A percentile compares a stretch with the other conserved stretches of the same genome.
Conservation (phyloP, 495 filamentous ascomycete genomes). For the Durotheca rogersii region DNA sequence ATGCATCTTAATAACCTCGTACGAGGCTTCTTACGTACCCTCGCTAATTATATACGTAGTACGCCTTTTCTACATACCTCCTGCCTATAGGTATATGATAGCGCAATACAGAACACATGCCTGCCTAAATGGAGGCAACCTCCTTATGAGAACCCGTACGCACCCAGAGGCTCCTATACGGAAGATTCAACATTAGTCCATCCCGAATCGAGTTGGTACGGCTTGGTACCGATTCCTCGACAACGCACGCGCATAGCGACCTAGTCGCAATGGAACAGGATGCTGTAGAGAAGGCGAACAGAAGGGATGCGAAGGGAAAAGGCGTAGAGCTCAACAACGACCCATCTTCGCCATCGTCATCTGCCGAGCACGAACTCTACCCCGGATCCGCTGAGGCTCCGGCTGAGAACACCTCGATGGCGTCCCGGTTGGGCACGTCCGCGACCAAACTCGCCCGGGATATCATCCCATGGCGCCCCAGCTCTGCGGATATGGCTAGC, state of each 20-base stretch:
- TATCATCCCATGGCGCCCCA: slow-evolving; percentile 6
- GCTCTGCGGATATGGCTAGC: neutral
- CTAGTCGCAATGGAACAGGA: slow-evolving; percentile 14
- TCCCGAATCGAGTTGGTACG: neutral
- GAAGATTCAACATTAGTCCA: neutral
- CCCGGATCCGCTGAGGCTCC: neutral
- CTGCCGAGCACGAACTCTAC: neutral
- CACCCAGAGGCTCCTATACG: too few species aligned
- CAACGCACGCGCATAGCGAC: too few species aligned
- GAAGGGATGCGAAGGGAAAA: slow-evolving; percentile 20
- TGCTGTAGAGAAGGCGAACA: neutral
- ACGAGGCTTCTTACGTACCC: too few species aligned
- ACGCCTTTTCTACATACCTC: too few species aligned
- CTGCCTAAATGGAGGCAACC: too few species aligned
- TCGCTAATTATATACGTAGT: too few species aligned
- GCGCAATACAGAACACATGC: too few species aligned
- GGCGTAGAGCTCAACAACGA: slow-evolving; percentile 4
- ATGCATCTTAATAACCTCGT: neutral
- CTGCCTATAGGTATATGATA: too few species aligned
- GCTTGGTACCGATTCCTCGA: neutral
- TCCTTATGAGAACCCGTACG: too few species aligned
- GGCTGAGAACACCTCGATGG: slow-evolving; percentile 2
- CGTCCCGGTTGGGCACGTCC: slow-evolving; percentile 24
- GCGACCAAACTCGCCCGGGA: slow-evolving; percentile 17
- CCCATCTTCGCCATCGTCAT: slow-evolving; percentile 2